These are phyloP conservation scores for Physcomitrellopsis africana DNA, from an alignment of 225 moss, liverwort and hornwort genomes.

Conservation along the genomic window DNA sequence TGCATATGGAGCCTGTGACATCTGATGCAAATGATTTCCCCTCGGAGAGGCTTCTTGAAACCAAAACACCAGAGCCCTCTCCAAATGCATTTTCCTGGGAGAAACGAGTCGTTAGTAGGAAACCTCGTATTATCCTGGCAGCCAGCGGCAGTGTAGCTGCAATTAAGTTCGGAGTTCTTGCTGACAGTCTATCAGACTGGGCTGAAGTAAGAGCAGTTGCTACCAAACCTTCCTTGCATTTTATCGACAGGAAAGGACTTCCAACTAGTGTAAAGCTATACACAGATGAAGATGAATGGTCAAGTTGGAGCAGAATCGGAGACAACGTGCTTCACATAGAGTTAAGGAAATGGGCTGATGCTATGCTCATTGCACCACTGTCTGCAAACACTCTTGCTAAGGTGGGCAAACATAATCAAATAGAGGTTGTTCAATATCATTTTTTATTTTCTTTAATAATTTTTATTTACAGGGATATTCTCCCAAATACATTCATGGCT, in stretches of 20 bases:
- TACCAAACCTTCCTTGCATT: constrained; percentile 85
- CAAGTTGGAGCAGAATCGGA: constrained; percentile 86
- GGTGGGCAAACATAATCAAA: constrained; percentile 42
- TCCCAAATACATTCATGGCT: not conserved
- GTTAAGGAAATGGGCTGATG: constrained; percentile 94
- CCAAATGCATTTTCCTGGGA: constrained; percentile 57
- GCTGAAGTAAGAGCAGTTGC: constrained; percentile 89
- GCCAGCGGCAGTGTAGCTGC: constrained; percentile 97
- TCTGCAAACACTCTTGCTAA: constrained; percentile 97
- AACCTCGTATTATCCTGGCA: constrained; percentile 84
- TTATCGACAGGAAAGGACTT: constrained; percentile 72
- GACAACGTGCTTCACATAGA: constrained; percentile 96
- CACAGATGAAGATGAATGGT: constrained; percentile 94
- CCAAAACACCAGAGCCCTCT: constrained; percentile 39
- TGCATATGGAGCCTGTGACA: too few species aligned
- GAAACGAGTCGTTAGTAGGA: constrained; percentile 51
- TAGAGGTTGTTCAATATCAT: not conserved
- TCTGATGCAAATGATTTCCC: constrained; percentile 25
- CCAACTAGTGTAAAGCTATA: constrained; percentile 77
- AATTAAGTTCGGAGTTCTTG: constrained; percentile 85
- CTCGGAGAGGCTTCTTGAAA: constrained; percentile 47
- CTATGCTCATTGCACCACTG: constrained; percentile 89
- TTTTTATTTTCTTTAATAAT: not conserved
- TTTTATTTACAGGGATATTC: not conserved
- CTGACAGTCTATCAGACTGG: constrained; percentile 84